Conservation (phyloP, 2,329 filamentous ascomycete species). For the Botrytis squamosa region DNA sequence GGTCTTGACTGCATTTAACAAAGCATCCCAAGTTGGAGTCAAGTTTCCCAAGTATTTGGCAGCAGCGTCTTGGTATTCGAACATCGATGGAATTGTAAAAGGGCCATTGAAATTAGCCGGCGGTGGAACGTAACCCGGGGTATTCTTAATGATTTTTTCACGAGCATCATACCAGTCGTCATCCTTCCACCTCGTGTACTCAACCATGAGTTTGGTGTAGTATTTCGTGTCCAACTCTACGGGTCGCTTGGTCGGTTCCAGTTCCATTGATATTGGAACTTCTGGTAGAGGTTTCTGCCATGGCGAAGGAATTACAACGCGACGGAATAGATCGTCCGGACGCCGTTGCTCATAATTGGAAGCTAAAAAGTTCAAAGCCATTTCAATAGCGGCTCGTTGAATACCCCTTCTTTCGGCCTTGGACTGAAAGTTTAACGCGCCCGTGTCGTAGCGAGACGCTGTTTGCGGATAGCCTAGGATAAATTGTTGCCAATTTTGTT, state of each 20-base stretch:
- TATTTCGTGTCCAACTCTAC: conserved; percentile 32
- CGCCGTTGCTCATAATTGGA: conserved; percentile 37
- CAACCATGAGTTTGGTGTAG: conserved; percentile 32
- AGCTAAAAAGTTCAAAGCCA: conserved; percentile 33
- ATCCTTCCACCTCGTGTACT: conserved; percentile 30
- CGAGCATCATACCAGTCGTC: conserved; percentile 23
- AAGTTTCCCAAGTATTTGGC: conserved; percentile 1
- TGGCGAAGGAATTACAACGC: conserved; percentile 24
- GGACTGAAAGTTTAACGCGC: conserved; percentile 28
- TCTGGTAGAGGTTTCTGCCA: conserved; percentile 25
- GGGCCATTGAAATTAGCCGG: conserved; percentile 34
- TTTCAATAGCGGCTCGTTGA: conserved; percentile 34
- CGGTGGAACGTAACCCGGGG: conserved; percentile 19
- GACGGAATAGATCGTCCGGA: conserved; percentile 33
- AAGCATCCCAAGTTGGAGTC: not conserved
- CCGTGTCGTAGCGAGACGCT: not conserved
- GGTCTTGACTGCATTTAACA: not conserved
- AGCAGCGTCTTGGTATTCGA: conserved; percentile 23
- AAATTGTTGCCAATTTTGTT: conserved; percentile 3
- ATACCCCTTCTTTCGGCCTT: conserved; percentile 36
- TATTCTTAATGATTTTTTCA: not conserved
- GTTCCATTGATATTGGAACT: conserved; percentile 29
- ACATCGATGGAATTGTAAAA: conserved; percentile 20
- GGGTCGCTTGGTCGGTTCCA: conserved; percentile 32
- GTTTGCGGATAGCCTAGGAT: conserved; percentile 12